Base-by-base conservation (phyloP, 1,284 basidiomycete species). In the Peniophora sp. region DNA sequence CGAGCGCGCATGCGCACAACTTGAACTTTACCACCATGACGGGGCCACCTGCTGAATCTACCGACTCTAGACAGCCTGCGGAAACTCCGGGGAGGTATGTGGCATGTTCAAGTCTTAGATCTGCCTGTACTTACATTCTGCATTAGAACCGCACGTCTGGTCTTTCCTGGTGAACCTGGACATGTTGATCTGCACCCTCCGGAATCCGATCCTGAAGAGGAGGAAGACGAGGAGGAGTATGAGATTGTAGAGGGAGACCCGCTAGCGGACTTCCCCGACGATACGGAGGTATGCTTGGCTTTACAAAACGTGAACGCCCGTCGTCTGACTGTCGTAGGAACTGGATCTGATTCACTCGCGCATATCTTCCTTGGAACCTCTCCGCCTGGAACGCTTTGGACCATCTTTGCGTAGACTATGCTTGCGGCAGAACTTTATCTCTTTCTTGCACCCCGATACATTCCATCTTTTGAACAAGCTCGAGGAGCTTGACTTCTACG, bases 401-500 rank as follows among this genome's bases (percentile, higher is more conserved):
- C 64, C 62, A 1, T 72, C 83, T 56, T 72, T 95, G 47, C 83
- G 81, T 69, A 79, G 83, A 50, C 74, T 98, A 18, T 95, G 89
- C 67, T 75, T 99, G 22, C 80, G 96, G 23, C 95, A 98, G 68
- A 99, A 98, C 67, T 76, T 85, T 53, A 81, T 94, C 51, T 75
- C 83, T 1, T 72, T 75, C 42, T 73, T 98, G 27, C 83, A 92
- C 49, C 71, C 77, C 2, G 79, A 81, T 11, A 77, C 81, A 9
- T 84, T 94, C 55, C 68, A 71, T 24, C 68, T 74, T n/a, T 68
- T 97, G 48, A 75, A 65, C 11, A 74, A 81, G 47, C 70, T 99
- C 24, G 88, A 92, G 58, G 95, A 98, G 54, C 68, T 99, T 48
- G 96, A 99, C 68, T 63, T 98, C 55, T 99, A 99, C 64, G 96